A percentile compares a stretch with the other conserved stretches of the same genome.
Conservation (phyloP, 345 rosid genomes). For the Citropsis articulata region DNA sequence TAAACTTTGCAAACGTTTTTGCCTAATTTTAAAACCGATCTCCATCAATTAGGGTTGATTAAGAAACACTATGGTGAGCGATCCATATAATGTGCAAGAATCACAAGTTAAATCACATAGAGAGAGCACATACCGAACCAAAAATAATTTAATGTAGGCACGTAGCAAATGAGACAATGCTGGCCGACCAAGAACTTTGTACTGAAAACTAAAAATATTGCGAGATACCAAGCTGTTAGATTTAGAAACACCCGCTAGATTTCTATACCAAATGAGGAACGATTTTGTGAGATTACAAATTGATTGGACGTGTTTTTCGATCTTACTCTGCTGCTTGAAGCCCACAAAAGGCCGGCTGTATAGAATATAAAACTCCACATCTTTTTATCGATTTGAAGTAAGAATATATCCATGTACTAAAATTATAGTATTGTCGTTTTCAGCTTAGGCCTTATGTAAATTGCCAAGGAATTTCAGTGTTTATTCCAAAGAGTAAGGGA, state of each 20-base stretch:
- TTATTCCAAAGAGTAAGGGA: not conserved
- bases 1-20: not conserved
- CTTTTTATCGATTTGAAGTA: not conserved
- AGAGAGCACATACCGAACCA: not conserved
- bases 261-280: not conserved
- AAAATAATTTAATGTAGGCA: not conserved
- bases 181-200: constrained; percentile 1
- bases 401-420: constrained; percentile 19
- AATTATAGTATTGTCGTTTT: not conserved
- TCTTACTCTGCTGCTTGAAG: not conserved
- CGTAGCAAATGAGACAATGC: not conserved
- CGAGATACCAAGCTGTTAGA: not conserved
- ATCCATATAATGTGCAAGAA: constrained; percentile 6
- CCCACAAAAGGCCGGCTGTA: not conserved
- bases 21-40: not conserved
- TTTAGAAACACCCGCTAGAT: not conserved
- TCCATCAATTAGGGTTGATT: constrained; percentile 1
- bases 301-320: not conserved
- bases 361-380: not conserved
- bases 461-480: not conserved
- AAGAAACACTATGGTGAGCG: not conserved
- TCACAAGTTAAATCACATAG: not conserved
- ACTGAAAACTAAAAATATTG: not conserved
- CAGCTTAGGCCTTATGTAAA: not conserved
- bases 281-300: not conserved